These are phyloP conservation scores for Colletotrichum coccodes DNA, from an alignment of 2,329 filamentous ascomycete species.

Conservation along the genomic window DNA sequence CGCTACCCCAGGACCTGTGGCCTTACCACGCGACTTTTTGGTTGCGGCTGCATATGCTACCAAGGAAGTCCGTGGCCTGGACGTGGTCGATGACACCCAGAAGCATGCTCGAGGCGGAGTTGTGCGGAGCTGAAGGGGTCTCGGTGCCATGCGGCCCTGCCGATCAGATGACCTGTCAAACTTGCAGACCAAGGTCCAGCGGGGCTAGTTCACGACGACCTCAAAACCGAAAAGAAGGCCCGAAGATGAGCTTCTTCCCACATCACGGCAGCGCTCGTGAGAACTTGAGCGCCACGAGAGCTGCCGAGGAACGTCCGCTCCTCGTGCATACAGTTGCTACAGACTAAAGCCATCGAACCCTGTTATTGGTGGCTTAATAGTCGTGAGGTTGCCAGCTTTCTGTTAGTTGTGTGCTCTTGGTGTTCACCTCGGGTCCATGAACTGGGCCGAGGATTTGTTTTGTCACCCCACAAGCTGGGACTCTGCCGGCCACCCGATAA, in stretches of 20 bases:
- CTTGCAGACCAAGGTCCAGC: not conserved
- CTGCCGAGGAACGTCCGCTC: constrained; percentile 10
- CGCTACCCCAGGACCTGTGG: not conserved
- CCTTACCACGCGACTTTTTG: not conserved
- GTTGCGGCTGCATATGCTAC: not conserved
- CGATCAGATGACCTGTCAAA: constrained; percentile 17
- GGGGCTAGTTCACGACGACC: not conserved
- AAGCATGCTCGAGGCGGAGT: constrained; percentile 11
- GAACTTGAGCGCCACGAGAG: not conserved
- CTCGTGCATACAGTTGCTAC: not conserved
- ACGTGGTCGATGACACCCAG: not conserved
- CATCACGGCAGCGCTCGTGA: not conserved
- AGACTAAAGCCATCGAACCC: not conserved
- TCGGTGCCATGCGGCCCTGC: constrained; percentile 9
- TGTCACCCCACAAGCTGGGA: no score
- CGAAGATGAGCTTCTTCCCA: not conserved
- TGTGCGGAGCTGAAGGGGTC: constrained; percentile 5
- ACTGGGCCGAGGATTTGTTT: not conserved
- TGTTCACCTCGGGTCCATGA: no score
- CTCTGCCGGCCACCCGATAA: no score
- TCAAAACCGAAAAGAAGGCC: constrained; percentile 6
- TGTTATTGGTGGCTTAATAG: not conserved
- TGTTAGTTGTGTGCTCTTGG: no score
- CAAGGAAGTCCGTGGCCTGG: no score
- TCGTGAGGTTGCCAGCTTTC: not conserved